phyloP scores from a whole-genome alignment of 768 basidiomycete species.

The Infundibulicybe gibba region DNA sequence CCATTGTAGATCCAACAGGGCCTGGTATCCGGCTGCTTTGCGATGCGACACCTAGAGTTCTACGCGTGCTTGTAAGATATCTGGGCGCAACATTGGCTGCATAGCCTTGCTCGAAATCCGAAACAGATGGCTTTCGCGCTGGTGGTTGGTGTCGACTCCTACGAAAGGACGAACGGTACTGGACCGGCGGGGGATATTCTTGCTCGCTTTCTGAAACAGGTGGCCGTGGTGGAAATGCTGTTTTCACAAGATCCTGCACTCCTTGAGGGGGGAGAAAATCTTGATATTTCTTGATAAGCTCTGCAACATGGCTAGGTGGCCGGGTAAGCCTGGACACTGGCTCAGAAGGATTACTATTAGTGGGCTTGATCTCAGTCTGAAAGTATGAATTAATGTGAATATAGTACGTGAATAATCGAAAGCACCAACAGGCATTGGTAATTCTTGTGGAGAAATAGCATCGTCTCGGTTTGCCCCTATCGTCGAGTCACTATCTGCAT shows the following conservation, averaged over 20 bases:
- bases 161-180: constrained; percentile 36
- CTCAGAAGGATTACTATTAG: constrained; percentile 15
- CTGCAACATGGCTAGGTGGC: constrained; percentile 56
- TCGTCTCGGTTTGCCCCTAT: constrained; percentile 57
- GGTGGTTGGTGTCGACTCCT: constrained; percentile 49
- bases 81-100: constrained; percentile 88
- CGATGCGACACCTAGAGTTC: constrained; percentile 30
- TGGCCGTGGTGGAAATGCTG: constrained; percentile 57
- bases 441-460: constrained; percentile 8
- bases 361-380: constrained; percentile 14
- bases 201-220: constrained; percentile 81
- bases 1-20: constrained; percentile 41
- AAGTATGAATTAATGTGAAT: neutral
- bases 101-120: constrained; percentile 90
- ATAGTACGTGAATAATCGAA: neutral
- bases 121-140: constrained; percentile 56
- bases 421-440: neutral
- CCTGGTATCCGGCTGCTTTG: constrained; percentile 49
- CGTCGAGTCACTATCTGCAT: constrained; percentile 81
- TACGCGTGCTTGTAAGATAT: constrained; percentile 56
- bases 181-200: constrained; percentile 43
- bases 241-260: constrained; percentile 67
- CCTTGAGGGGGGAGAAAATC: constrained; percentile 72
- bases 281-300: constrained; percentile 80
- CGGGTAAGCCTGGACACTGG: constrained; percentile 46